Evolutionary conservation across 805 yeast genomes (phyloP), one percentile per base, ranked within the genome.

Genomic region (Ogataea siamensis): DNA sequence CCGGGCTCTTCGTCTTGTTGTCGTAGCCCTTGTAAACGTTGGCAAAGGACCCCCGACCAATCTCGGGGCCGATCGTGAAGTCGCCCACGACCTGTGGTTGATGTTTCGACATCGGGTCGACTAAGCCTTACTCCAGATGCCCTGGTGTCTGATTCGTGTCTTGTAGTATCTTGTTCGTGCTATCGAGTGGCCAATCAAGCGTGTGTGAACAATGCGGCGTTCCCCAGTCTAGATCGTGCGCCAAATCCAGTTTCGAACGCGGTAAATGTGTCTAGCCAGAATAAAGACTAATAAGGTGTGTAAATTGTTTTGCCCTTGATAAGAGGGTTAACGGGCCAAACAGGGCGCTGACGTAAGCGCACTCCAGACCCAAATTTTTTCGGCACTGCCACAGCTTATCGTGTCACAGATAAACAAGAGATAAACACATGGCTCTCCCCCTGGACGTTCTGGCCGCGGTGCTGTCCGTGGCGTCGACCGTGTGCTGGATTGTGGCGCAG

Each of bases 1-100:
- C 93, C 1, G 88, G 74, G 21, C 68, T 66, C 47, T 70, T 70
- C 3, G 75, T 70, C 29, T 65, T 60, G 30, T 66, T 60, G 52
- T 81, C 70, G 40, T 73, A 70, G 36, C 96, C 96, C 63, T 87
- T 88, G 68, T 85, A 91, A 17, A 93, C 99, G 45, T 82, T 83
- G 52, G 99, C 99, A 67, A 93, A 93, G 7, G 95, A 85, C 22
- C 99, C 99, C 53, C 85, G 80, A 16, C 99, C 99, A 37, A 93
- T 91, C 60, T 88, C 95, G 13, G 81, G 76, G 16, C 87, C 87
- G n/a, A 81, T 68, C 15, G 69, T 62, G 53, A 77, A 81, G 34
- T 63, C 60, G 5, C 80, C 81, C 9, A 76, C 58, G 15, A 49
- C 50, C 46, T 47, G 54, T 20, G 39, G 18, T 26, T 34, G 38